phyloP scores from a whole-genome alignment of 331 rosid species.

The Malus hybrid region DNA sequence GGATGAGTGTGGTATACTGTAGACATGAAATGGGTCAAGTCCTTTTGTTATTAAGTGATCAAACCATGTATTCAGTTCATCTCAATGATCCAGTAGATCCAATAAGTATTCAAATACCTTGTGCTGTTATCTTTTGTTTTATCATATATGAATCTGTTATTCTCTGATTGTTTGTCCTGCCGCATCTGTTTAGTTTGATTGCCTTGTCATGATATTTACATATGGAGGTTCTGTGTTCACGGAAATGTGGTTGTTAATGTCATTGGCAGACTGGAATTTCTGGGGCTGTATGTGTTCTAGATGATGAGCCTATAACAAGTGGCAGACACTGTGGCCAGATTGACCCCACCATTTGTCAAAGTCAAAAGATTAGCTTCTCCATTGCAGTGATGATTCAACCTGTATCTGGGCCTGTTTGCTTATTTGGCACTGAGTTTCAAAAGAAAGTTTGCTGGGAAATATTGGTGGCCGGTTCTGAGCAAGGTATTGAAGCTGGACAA shows the following conservation, averaged over 20 bases:
- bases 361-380: slow-evolving; percentile 76
- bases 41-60: neutral
- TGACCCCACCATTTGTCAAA: slow-evolving; percentile 75
- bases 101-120: neutral
- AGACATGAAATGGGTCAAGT: neutral
- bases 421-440: slow-evolving; percentile 88
- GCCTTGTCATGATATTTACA: neutral
- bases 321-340: slow-evolving; percentile 86
- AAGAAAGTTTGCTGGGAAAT: slow-evolving; percentile 94
- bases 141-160: neutral
- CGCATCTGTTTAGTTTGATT: neutral
- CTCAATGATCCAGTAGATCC: neutral
- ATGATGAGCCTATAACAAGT: slow-evolving; percentile 83
- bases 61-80: neutral
- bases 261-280: slow-evolving; percentile 77
- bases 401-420: slow-evolving; percentile 96
- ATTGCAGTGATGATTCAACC: slow-evolving; percentile 91
- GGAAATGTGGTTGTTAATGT: slow-evolving; percentile 11
- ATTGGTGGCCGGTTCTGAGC: slow-evolving; percentile 96
- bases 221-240: neutral
- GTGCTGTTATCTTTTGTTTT: neutral
- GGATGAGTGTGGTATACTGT: neutral
- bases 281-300: slow-evolving; percentile 87
- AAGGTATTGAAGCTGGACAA: slow-evolving; percentile 98
- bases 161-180: neutral